phyloP scores from a whole-genome alignment of 1,284 basidiomycete genomes.

The Anthracocystis walkeri region DNA sequence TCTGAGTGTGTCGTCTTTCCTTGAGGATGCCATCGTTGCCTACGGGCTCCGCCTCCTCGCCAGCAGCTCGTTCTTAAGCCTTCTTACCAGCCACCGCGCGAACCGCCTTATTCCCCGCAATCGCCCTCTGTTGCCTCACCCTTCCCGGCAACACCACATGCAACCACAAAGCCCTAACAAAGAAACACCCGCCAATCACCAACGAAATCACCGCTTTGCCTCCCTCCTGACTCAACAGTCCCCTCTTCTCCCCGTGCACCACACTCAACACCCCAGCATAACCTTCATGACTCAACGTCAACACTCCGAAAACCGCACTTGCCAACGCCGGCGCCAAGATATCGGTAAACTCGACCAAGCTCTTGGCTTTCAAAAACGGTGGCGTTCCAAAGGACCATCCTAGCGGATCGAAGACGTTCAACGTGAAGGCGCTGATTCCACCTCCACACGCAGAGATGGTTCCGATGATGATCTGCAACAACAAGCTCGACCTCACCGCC shows the following conservation, averaged over 20 bases:
- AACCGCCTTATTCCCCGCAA: conserved; percentile 27
- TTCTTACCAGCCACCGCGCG: conserved; percentile 23
- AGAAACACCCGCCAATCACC: conserved; percentile 56
- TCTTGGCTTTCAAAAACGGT: conserved; percentile 47
- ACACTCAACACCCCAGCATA: conserved; percentile 23
- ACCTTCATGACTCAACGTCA: conserved; percentile 44
- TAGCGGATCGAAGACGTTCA: conserved; percentile 54
- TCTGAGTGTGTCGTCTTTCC: not conserved
- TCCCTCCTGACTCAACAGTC: conserved; percentile 37
- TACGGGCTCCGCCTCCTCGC: not conserved
- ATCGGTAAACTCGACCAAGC: conserved; percentile 51
- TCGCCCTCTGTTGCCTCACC: conserved; percentile 11
- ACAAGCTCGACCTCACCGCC: conserved; percentile 21
- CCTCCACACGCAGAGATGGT: conserved; percentile 60
- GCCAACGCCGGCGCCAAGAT: conserved; percentile 54
- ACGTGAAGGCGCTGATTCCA: conserved; percentile 56
- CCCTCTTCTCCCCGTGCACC: conserved; percentile 11
- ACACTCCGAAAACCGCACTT: conserved; percentile 38
- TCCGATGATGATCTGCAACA: conserved; percentile 53
- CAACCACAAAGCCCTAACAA: conserved; percentile 39
- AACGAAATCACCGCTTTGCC: conserved; percentile 53
- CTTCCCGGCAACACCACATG: conserved; percentile 34
- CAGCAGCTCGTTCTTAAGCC: not conserved
- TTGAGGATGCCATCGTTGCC: not conserved
- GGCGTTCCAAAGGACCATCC: conserved; percentile 58